Evolutionary conservation across 345 rosid species (phyloP).

Genomic region (Salix arbutifolia): DNA sequence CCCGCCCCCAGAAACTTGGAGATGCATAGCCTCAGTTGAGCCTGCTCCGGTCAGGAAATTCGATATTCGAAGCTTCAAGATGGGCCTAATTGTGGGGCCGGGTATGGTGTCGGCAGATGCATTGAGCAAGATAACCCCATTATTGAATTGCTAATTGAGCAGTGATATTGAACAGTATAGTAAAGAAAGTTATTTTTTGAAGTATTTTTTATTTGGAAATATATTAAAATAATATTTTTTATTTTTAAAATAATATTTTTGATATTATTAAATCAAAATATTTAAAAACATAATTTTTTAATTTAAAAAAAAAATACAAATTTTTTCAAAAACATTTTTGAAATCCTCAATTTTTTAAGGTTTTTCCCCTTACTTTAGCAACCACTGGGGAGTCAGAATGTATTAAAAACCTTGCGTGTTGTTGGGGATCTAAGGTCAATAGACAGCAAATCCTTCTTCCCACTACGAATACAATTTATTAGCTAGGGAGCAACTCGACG

Average conservation of each 20-base stretch:
- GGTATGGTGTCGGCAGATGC: background rate
- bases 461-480: background rate
- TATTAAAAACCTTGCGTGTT: constrained; percentile 16
- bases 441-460: background rate
- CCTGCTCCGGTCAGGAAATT: background rate
- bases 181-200: too few species aligned
- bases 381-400: too few species aligned
- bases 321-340: too few species aligned
- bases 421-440: constrained; percentile 2
- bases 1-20: background rate
- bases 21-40: background rate
- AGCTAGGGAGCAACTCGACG: too few species aligned
- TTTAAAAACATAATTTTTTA: too few species aligned
- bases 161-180: background rate
- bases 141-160: background rate
- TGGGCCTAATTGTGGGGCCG: background rate
- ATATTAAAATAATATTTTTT: too few species aligned
- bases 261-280: too few species aligned
- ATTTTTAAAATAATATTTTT: too few species aligned
- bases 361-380: too few species aligned
- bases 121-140: background rate
- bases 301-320: too few species aligned
- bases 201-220: too few species aligned
- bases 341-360: fast-evolving
- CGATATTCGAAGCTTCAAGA: background rate